Percentiles rank a stretch among this genome's conserved stretches.
Conservation (phyloP, 805 yeast species). For the Saturnispora gosingensis region DNA sequence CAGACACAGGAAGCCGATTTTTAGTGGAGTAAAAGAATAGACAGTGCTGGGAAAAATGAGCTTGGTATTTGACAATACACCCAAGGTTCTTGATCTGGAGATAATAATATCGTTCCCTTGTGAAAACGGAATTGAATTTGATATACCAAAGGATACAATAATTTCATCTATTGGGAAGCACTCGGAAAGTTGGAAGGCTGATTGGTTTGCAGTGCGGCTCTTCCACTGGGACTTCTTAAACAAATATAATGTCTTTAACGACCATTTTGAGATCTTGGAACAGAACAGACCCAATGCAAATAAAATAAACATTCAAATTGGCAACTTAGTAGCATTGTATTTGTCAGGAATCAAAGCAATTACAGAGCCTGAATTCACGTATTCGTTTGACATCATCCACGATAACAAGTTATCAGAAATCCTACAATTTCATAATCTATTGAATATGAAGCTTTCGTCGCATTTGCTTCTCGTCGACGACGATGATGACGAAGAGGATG, state of each 20-base stretch:
- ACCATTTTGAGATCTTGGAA: background rate
- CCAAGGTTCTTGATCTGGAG: background rate
- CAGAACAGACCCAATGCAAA: background rate
- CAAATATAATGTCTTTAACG: background rate
- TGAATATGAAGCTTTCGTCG: background rate
- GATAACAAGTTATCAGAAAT: background rate
- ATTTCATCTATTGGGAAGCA: conserved; percentile 1
- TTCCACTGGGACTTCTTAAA: conserved; percentile 2
- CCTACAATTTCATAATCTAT: background rate
- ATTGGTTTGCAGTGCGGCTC: background rate
- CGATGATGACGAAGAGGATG: background rate
- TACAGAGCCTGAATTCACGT: background rate
- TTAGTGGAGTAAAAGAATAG: too few relatives aligned
- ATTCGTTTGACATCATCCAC: background rate
- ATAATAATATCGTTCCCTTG: background rate
- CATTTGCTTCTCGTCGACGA: background rate
- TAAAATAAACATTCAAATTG: background rate
- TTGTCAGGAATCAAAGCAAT: background rate
- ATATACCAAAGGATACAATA: conserved; percentile 11
- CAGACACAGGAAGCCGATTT: background rate
- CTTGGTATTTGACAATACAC: background rate
- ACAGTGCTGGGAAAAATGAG: background rate
- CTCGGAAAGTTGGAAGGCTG: conserved; percentile 13
- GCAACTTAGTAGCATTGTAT: background rate
- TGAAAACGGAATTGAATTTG: conserved; percentile 44